These are phyloP conservation scores for Coemansia javaensis DNA, from an alignment of 192 early-diverging fungal genomes.

Conservation along the genomic window DNA sequence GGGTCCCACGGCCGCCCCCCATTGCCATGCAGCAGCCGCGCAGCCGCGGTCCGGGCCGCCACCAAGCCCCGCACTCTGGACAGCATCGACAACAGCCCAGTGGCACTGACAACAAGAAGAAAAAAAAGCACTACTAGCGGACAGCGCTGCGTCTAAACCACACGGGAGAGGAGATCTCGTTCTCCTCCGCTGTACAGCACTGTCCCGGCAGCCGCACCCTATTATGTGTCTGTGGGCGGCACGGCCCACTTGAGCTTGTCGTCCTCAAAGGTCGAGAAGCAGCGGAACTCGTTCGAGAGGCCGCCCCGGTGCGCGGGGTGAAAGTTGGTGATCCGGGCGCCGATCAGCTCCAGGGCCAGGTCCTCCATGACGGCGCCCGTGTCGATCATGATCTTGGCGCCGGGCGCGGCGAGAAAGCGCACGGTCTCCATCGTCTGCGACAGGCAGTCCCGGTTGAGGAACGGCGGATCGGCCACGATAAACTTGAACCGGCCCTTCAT, in stretches of 20 bases:
- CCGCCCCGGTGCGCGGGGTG: constrained; percentile 61
- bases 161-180: no score
- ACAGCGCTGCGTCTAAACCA: no score
- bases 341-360: constrained; percentile 50
- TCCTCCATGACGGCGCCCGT: constrained; percentile 56
- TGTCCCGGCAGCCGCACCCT: background rate
- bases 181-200: no score
- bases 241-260: constrained; percentile 12
- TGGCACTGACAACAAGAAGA: no score
- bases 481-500: constrained; percentile 58
- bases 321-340: constrained; percentile 56
- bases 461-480: constrained; percentile 76
- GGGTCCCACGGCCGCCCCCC: no score
- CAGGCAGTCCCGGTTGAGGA: constrained; percentile 70
- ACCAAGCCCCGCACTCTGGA: no score
- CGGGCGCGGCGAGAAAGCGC: constrained; percentile 45
- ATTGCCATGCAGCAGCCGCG: no score
- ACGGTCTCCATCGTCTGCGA: constrained; percentile 63
- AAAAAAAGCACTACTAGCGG: no score
- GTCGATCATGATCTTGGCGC: constrained; percentile 28
- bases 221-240: background rate
- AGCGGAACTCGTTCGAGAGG: constrained; percentile 74
- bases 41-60: no score
- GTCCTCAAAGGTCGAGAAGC: constrained; percentile 56
- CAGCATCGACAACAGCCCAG: no score